Base-by-base conservation (phyloP, 495 filamentous ascomycete species). In the Trichoderma reesei region DNA sequence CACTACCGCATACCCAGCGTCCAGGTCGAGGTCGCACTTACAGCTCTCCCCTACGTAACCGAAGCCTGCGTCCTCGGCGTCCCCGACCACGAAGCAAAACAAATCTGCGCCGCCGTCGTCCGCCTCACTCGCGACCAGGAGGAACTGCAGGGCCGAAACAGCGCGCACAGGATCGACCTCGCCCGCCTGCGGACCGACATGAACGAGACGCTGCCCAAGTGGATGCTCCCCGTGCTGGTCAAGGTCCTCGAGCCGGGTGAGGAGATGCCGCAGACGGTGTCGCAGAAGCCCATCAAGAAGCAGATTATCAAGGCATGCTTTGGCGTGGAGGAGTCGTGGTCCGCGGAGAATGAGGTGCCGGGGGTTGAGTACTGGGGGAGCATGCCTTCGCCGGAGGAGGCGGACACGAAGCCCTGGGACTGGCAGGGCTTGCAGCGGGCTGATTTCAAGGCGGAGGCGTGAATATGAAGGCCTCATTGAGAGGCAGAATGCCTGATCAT, bases 31-130 rank as follows among this genome's bases (percentile, higher is more conserved):
- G 51, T 56, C 26, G 51, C 26, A 31, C 51, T 56, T 34, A 56
- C 51, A 34, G 51, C 51, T 56, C 51, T 56, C 2, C 51, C 51
- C 26, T 56, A 56, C 26, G 51, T 56, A 3, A 56, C 51, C 31
- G 51, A 56, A 34, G 51, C 51, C 20, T 56, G 51, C 51, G 51
- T 56, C 26, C 26, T 56, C 26, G 51, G 51, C 20, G 51, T 56
- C 9, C 51, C 51, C 33, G 51, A 56, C 16, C 20, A 56, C 20
- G 51, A 56, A 56, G 51, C 51, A 10, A 56, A 56, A 33, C 20
- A 56, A 34, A 56, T 56, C 13, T 56, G 51, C 51, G 51, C 51
- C 31, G 51, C 51, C 26, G 51, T 56, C 51, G 51, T 56, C 20
- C 51, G 51, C 18, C 26, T 56, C 3, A 56, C 51, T 3, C 51